These are phyloP conservation scores for Penicillium coffeae DNA, from an alignment of 495 filamentous ascomycete genomes.

Conservation along the genomic window DNA sequence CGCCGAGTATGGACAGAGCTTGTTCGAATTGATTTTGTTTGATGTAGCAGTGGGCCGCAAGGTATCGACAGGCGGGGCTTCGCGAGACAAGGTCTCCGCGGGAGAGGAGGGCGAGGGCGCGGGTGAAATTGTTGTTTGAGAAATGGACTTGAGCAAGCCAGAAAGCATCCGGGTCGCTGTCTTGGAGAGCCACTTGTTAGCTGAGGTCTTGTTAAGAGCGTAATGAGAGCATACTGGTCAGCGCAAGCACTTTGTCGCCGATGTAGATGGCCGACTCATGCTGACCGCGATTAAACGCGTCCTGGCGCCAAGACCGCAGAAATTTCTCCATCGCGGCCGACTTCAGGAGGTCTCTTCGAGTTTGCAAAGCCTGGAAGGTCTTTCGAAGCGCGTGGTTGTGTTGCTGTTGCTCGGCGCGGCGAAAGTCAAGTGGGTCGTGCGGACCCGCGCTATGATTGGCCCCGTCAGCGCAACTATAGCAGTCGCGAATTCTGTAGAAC, in stretches of 20 bases:
- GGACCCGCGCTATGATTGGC: too few species aligned
- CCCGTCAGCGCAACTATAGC: too few species aligned
- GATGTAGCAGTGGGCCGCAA: constrained; percentile 89
- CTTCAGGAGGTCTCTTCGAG: too few species aligned
- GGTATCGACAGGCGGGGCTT: constrained; percentile 82
- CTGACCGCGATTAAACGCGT: constrained; percentile 89
- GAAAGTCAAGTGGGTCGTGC: too few species aligned
- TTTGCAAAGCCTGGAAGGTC: too few species aligned
- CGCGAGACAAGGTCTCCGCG: constrained; percentile 77
- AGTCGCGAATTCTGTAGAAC: too few species aligned
- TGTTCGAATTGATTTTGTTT: constrained; percentile 87
- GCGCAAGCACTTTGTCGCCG: constrained; percentile 89
- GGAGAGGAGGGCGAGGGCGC: constrained; percentile 79
- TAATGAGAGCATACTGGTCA: constrained; percentile 63
- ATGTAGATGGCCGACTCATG: constrained; percentile 95
- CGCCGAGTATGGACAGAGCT: constrained; percentile 81
- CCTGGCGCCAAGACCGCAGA: constrained; percentile 86
- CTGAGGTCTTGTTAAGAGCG: constrained; percentile 5
- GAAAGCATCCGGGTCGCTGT: constrained; percentile 85
- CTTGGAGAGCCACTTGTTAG: constrained; percentile 44
- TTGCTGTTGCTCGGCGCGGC: too few species aligned
- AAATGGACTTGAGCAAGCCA: constrained; percentile 96
- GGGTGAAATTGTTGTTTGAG: constrained; percentile 85
- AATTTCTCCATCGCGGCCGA: constrained; percentile 73
- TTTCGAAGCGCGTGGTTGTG: too few species aligned